A percentile compares a stretch with the other conserved stretches of the same genome.
phyloP scores from a whole-genome alignment of 768 basidiomycete genomes.

The Solioccasus polychromus region DNA sequence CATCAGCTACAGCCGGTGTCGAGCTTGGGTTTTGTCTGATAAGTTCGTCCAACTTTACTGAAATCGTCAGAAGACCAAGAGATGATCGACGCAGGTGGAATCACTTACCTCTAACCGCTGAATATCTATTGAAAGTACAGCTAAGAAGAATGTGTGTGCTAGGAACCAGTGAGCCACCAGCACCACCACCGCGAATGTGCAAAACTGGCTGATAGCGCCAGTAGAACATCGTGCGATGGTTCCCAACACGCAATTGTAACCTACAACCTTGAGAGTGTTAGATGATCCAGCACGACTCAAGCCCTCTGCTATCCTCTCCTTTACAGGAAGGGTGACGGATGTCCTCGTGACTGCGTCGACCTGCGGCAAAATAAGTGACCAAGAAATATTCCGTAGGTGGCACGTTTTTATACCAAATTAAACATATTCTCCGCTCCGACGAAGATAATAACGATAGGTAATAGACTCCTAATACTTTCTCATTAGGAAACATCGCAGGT shows the following conservation, averaged over 20 bases:
- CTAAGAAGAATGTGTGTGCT: conserved; percentile 92
- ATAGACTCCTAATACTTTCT: conserved; percentile 57
- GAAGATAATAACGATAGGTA: conserved; percentile 93
- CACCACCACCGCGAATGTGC: conserved; percentile 90
- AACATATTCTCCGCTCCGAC: conserved; percentile 99
- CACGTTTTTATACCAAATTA: conserved; percentile 62
- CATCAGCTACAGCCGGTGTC: conserved; percentile 39
- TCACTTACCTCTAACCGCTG: conserved; percentile 77
- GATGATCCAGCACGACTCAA: conserved; percentile 87
- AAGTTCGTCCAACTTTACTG: conserved; percentile 73
- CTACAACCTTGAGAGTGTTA: conserved; percentile 88
- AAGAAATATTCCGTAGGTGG: conserved; percentile 11
- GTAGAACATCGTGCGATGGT: conserved; percentile 70
- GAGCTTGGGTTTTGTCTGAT: conserved; percentile 67
- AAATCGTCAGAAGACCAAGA: conserved; percentile 11
- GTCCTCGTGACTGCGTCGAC: conserved; percentile 85
- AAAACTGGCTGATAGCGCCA: conserved; percentile 89
- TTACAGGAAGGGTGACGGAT: conserved; percentile 82
- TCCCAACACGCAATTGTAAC: conserved; percentile 80
- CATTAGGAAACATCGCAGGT: conserved; percentile 5
- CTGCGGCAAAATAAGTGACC: conserved; percentile 39
- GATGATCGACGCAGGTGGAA: background rate
- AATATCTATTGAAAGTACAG: conserved; percentile 93
- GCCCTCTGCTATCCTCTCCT: conserved; percentile 88
- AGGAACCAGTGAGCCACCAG: conserved; percentile 97